Percentiles rank a stretch among this genome's conserved stretches.
Evolutionary conservation across 176 grass and related monocot species (phyloP).

Genomic region (Musa beccarii): DNA sequence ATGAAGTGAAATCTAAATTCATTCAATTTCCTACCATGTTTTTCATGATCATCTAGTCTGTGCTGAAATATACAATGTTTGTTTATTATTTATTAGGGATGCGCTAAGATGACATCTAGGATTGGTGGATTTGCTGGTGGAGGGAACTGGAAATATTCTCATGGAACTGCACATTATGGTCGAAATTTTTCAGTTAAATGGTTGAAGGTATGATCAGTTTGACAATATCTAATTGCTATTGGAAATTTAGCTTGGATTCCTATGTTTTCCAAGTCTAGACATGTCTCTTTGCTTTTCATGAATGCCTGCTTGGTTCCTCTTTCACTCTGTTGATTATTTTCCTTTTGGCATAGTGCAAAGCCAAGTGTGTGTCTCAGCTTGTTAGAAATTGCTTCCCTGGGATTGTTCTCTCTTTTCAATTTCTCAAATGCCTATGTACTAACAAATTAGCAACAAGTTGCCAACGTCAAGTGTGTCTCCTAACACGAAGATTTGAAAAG

Average conservation of each 20-base stretch:
- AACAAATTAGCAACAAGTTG: too few species aligned
- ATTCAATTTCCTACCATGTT: not conserved
- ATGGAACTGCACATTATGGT: slow-evolving; percentile 91
- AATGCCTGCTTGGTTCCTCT: not conserved
- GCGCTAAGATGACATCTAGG: slow-evolving; percentile 97
- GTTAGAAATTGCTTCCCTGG: not conserved
- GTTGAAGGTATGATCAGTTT: slow-evolving; percentile 69
- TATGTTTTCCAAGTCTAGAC: not conserved
- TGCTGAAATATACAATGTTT: slow-evolving; percentile 19
- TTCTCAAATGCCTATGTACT: not conserved
- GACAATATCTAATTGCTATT: not conserved
- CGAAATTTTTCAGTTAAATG: slow-evolving; percentile 95
- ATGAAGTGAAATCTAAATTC: not conserved
- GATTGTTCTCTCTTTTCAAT: not conserved
- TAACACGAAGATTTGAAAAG: too few species aligned
- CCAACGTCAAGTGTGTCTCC: too few species aligned
- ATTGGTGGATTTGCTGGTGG: slow-evolving; percentile 93
- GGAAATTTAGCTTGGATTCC: not conserved
- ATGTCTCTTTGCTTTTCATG: not conserved
- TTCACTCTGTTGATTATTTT: not conserved
- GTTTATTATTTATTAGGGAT: slow-evolving; percentile 46
- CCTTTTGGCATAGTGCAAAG: not conserved
- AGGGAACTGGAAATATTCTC: slow-evolving; percentile 99
- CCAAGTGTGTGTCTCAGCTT: not conserved
- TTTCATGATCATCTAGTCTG: not conserved